Evolutionary conservation across 352 stramenopile genomes (phyloP).

Genomic region (Peronospora tabacina): DNA sequence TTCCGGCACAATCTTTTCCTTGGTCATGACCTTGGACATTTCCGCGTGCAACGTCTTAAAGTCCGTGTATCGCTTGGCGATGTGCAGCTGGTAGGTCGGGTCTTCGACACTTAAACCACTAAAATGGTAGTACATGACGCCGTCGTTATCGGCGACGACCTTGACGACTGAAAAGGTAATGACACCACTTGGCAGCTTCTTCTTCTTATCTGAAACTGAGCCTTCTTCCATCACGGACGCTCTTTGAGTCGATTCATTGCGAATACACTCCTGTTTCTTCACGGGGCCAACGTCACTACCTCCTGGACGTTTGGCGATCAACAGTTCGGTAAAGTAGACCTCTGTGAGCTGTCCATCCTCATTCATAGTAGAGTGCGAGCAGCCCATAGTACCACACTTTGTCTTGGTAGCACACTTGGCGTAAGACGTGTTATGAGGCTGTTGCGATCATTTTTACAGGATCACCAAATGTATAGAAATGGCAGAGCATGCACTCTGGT

Average conservation of each 20-base stretch:
- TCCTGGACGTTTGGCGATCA: constrained; percentile 23
- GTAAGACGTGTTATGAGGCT: constrained; percentile 13
- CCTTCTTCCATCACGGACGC: constrained; percentile 2
- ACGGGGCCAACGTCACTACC: constrained; percentile 20
- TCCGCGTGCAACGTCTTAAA: constrained; percentile 56
- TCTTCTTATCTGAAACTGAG: constrained; percentile 6
- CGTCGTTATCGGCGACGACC: constrained; percentile 26
- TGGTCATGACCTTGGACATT: constrained; percentile 47
- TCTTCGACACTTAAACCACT: constrained; percentile 28
- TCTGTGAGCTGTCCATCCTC: constrained; percentile 22
- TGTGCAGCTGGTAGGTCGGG: constrained; percentile 28
- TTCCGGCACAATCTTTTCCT: constrained; percentile 31
- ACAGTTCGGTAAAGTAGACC: constrained; percentile 18
- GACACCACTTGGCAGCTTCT: constrained; percentile 7
- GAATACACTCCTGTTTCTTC: not conserved
- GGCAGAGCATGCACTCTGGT: constrained; percentile 13
- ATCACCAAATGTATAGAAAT: not conserved
- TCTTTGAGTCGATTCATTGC: not conserved
- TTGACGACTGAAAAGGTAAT: constrained; percentile 28
- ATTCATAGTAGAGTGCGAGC: constrained; percentile 33
- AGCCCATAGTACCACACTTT: constrained; percentile 16
- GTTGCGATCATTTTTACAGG: not conserved
- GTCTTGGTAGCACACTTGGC: constrained; percentile 4
- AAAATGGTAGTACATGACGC: constrained; percentile 46
- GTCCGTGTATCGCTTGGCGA: constrained; percentile 64